Conservation (phyloP, 805 yeast genomes). For the Suhomyces kilbournensis region DNA sequence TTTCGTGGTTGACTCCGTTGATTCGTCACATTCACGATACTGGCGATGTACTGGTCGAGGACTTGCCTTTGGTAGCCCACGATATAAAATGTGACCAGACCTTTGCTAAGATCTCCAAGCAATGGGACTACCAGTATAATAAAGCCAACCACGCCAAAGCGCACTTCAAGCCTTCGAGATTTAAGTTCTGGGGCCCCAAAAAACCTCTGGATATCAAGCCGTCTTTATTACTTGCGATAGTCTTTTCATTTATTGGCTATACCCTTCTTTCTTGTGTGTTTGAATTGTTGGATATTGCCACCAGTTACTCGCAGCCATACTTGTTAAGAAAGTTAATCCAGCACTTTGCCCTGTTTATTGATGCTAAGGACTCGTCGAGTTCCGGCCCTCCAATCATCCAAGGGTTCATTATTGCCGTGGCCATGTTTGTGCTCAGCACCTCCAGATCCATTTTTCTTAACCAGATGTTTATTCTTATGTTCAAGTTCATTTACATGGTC, state of each 20-base stretch:
- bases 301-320: conserved; percentile 27
- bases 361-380: not conserved
- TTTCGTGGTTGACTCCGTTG: conserved; percentile 26
- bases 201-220: conserved; percentile 14
- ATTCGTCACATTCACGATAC: conserved; percentile 22
- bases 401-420: conserved; percentile 23
- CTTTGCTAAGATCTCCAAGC: conserved; percentile 15
- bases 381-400: conserved; percentile 21
- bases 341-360: conserved; percentile 18
- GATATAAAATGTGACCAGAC: conserved; percentile 14
- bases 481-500: conserved; percentile 13
- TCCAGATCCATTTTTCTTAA: conserved; percentile 21
- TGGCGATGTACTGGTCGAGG: conserved; percentile 18
- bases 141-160: conserved; percentile 7
- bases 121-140: conserved; percentile 21
- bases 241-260: conserved; percentile 14
- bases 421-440: conserved; percentile 25
- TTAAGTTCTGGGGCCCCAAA: conserved; percentile 1
- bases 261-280: conserved; percentile 12
- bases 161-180: not conserved
- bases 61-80: conserved; percentile 12
- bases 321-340: conserved; percentile 27
- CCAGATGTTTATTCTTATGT: conserved; percentile 14
- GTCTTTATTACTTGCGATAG: conserved; percentile 20
- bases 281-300: conserved; percentile 22